Evolutionary conservation across 2,329 filamentous ascomycete genomes (phyloP).

Genomic region (Epichloe hybrida): DNA sequence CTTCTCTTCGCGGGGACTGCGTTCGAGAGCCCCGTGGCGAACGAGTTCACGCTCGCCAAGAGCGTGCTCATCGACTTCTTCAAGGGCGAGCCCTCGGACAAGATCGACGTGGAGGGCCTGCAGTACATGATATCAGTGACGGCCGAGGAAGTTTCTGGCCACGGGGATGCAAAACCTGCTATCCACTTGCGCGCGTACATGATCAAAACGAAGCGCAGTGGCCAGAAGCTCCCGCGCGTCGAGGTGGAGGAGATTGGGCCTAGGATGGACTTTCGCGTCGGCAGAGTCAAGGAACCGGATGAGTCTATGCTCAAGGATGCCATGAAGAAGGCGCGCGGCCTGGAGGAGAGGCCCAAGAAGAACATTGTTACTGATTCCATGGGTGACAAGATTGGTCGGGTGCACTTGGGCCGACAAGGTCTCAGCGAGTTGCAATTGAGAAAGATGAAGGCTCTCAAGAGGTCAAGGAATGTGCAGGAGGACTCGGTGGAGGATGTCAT

Average conservation of each 20-base stretch:
- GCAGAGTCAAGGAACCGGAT: conserved; percentile 68
- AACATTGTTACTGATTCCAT: conserved; percentile 84
- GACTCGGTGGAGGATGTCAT: conserved; percentile 32
- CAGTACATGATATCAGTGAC: conserved; percentile 79
- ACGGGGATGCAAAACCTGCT: conserved; percentile 35
- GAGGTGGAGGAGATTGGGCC: conserved; percentile 95
- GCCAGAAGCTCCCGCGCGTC: conserved; percentile 75
- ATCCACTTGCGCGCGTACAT: conserved; percentile 69
- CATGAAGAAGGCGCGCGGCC: conserved; percentile 68
- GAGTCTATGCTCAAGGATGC: conserved; percentile 74
- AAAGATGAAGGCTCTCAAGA: conserved; percentile 99
- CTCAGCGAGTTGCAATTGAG: conserved; percentile 77
- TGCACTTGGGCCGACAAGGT: conserved; percentile 86
- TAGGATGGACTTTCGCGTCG: conserved; percentile 79
- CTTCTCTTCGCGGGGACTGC: conserved; percentile 79
- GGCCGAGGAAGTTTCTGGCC: conserved; percentile 48
- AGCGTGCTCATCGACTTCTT: conserved; percentile 84
- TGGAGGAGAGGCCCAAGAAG: conserved; percentile 79
- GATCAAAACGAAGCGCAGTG: conserved; percentile 73
- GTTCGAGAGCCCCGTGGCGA: conserved; percentile 69
- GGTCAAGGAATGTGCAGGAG: conserved; percentile 50
- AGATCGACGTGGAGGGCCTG: conserved; percentile 88
- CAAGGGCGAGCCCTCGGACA: conserved; percentile 58
- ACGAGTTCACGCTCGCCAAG: conserved; percentile 77
- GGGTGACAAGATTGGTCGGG: conserved; percentile 90